A percentile compares a stretch with the other conserved stretches of the same genome.
phyloP scores from a whole-genome alignment of 2,329 filamentous ascomycete genomes.

The Cladophialophora exuberans region DNA sequence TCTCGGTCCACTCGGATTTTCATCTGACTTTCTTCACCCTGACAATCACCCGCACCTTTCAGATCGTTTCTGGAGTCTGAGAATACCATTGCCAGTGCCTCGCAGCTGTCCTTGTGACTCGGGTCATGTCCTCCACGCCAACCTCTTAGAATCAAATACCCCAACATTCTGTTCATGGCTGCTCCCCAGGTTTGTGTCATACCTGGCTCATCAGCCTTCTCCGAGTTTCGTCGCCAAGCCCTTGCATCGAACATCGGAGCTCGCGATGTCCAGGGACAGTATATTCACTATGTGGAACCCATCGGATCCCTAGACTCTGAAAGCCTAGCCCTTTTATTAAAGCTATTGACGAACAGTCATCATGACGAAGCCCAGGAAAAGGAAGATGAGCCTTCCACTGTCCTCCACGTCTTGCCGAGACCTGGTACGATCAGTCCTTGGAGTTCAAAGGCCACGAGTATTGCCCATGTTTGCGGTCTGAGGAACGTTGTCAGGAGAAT shows the following conservation, averaged over 20 bases:
- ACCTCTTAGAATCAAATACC: not conserved
- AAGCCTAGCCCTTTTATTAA: slow-evolving; percentile 58
- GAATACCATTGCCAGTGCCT: no score
- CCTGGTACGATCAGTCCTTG: slow-evolving; percentile 87
- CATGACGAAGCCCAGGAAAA: slow-evolving; percentile 48
- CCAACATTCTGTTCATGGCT: slow-evolving; percentile 11
- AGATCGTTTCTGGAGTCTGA: no score
- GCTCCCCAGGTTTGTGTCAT: slow-evolving; percentile 25
- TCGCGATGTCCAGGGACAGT: slow-evolving; percentile 50
- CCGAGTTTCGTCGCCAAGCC: slow-evolving; percentile 48
- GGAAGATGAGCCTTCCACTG: slow-evolving; percentile 50
- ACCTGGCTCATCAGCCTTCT: slow-evolving; percentile 42
- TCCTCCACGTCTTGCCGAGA: slow-evolving; percentile 77
- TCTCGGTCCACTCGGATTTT: not conserved
- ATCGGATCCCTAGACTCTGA: slow-evolving; percentile 51
- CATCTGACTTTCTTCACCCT: not conserved
- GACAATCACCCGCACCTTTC: not conserved
- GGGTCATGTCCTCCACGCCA: not conserved
- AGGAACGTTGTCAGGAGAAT: slow-evolving; percentile 73
- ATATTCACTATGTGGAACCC: slow-evolving; percentile 68
- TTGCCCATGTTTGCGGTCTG: slow-evolving; percentile 88
- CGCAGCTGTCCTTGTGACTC: not conserved
- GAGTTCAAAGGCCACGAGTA: slow-evolving; percentile 95
- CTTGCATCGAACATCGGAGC: slow-evolving; percentile 48
- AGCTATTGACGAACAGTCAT: slow-evolving; percentile 65